These are phyloP conservation scores for Elsinoe batatas DNA, from an alignment of 2,329 filamentous ascomycete genomes.

Conservation along the genomic window DNA sequence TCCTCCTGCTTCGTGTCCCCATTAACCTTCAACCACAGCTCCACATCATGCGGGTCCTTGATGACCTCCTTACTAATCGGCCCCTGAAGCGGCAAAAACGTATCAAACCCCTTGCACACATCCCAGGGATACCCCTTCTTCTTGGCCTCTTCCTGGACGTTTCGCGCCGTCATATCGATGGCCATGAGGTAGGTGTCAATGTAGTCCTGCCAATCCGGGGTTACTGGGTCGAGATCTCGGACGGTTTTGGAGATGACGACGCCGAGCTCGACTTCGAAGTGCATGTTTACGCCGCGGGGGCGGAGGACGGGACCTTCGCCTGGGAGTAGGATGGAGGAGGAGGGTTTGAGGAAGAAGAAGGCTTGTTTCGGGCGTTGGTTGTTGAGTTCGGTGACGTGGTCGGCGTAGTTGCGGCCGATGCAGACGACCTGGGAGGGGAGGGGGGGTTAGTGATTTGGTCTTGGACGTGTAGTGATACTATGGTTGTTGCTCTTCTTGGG, in stretches of 20 bases:
- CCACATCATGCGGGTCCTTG: constrained; percentile 76
- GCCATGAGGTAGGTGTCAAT: constrained; percentile 81
- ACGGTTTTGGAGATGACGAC: constrained; percentile 77
- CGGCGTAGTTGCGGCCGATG: constrained; percentile 93
- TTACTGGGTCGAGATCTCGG: constrained; percentile 63
- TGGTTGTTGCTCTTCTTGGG: too few species aligned
- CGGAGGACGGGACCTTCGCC: constrained; percentile 69
- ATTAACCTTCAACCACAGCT: constrained; percentile 81
- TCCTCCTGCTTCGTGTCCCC: constrained; percentile 68
- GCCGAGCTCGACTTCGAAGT: constrained; percentile 92
- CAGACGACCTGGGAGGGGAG: constrained; percentile 58
- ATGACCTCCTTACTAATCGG: constrained; percentile 72
- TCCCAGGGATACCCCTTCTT: constrained; percentile 93
- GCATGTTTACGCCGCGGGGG: constrained; percentile 72
- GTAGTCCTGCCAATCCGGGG: constrained; percentile 67
- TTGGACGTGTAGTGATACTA: too few species aligned
- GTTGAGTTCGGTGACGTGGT: constrained; percentile 88
- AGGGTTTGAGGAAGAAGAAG: constrained; percentile 97
- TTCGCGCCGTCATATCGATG: constrained; percentile 96
- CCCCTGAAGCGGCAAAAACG: constrained; percentile 79
- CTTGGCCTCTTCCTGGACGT: constrained; percentile 93
- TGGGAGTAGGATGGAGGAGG: constrained; percentile 74
- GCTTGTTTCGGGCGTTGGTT: constrained; percentile 83
- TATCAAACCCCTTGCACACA: constrained; percentile 96
- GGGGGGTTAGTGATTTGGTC: background rate